Evolutionary conservation across 257 asterid genomes (phyloP).

Genomic region (Rehmannia glutinosa): DNA sequence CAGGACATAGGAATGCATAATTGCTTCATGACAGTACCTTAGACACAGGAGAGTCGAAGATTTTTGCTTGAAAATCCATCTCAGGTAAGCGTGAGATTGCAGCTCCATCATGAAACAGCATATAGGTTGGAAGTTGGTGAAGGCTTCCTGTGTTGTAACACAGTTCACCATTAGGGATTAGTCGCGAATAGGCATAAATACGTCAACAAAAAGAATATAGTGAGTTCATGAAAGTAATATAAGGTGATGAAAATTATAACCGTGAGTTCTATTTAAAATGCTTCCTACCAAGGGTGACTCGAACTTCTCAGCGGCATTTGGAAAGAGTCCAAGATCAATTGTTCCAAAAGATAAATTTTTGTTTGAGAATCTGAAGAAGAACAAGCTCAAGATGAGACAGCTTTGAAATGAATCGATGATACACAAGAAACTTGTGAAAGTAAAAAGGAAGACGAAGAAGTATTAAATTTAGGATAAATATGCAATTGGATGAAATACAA

Average conservation of each 20-base stretch:
- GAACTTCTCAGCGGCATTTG: constrained; percentile 92
- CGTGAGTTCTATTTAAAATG: too few species aligned
- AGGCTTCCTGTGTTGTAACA: constrained; percentile 49
- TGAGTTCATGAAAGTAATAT: constrained; percentile 6
- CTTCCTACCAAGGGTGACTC: constrained; percentile 63
- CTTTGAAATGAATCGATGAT: neutral
- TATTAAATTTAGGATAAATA: neutral
- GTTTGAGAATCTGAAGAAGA: constrained; percentile 65
- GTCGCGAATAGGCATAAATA: constrained; percentile 11
- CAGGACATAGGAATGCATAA: neutral
- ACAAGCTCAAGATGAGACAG: constrained; percentile 27
- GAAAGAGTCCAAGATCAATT: constrained; percentile 95
- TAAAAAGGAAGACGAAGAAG: neutral
- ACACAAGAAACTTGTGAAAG: too few species aligned
- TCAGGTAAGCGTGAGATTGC: constrained; percentile 62
- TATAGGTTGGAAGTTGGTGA: constrained; percentile 70
- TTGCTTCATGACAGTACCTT: constrained; percentile 48
- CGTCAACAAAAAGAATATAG: neutral
- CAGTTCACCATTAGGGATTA: constrained; percentile 14
- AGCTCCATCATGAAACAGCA: constrained; percentile 68
- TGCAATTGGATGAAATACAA: neutral
- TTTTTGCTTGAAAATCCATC: constrained; percentile 46
- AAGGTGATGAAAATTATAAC: too few species aligned
- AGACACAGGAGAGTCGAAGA: constrained; percentile 53
- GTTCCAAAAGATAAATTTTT: constrained; percentile 73